Base-by-base conservation (phyloP, 768 basidiomycete genomes). In the Agaricus bisporus region DNA sequence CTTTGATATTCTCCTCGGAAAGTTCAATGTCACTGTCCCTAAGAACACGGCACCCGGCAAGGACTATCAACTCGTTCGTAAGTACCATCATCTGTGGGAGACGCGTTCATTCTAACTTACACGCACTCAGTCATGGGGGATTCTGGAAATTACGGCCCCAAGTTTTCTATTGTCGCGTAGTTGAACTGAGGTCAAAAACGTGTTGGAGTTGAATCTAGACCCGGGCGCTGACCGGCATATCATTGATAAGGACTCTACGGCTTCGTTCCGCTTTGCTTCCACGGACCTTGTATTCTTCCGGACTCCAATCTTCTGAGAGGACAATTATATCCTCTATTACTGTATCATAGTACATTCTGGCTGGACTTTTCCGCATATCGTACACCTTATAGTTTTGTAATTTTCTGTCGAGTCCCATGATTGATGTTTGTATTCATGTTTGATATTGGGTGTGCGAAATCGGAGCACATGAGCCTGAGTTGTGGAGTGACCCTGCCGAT, bases 111-210 rank as follows among this genome's bases (percentile, higher is more conserved):
- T 2, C 3, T 17, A 4, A 39, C 15, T 39, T 12, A 39, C 38
- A 7, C 17, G 6, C 38, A 17, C 38, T 12, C 53, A 80, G 79
- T 81, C 42, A 72, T 80, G 49, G 79, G 79, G 6, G 79, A 81
- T 59, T 80, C 78, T 47, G 79, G 79, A 29, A 75, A 81, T 59
- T 73, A 66, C 48, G 73, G 79, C 26, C 64, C 63, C 6, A 14
- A 49, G 41, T 82, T 82, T 59, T 69, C 69, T 11, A 82, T 83
- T 54, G 63, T 59, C 15, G 49, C 62, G 43, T 73, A 61, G 71
- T 46, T n/a, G n/a, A 22, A 9, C 41, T 4, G 39, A 18, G 20
- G 20, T 29, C 15, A 26, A 46, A 11, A 14, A 41, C 48, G 37
- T 25, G 29, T 39, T n/a, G 22, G 18, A 48, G 28, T 22, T 38